Evolutionary conservation across 139 green algal species (phyloP).

Genomic region (Haematococcus lacustris): DNA sequence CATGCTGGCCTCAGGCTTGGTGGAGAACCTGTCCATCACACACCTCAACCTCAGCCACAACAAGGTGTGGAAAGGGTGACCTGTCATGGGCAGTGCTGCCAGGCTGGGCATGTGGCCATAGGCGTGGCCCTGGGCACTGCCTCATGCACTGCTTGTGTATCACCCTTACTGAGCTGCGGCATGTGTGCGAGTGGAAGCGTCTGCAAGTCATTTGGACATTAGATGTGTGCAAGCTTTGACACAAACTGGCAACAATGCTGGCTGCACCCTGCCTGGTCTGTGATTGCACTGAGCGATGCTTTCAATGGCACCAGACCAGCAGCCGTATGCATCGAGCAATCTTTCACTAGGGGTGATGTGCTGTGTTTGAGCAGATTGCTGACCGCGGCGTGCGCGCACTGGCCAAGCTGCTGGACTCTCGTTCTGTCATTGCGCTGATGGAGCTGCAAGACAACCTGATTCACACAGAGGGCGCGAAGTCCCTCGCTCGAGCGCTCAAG

Average conservation of each 20-base stretch:
- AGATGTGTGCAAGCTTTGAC: no score
- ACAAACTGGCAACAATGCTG: no score
- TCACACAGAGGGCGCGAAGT: slow-evolving; percentile 62
- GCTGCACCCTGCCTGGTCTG: no score
- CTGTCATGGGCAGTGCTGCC: not conserved
- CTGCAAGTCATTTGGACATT: no score
- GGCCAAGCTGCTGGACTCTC: slow-evolving; percentile 61
- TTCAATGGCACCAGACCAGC: no score
- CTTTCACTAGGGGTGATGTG: no score
- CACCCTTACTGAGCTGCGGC: no score
- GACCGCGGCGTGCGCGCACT: slow-evolving; percentile 65
- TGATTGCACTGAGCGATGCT: no score
- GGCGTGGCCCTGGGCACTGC: no score
- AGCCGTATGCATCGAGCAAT: no score
- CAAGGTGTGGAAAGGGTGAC: slow-evolving; percentile 34
- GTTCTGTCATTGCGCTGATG: slow-evolving; percentile 43
- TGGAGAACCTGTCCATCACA: slow-evolving; percentile 75
- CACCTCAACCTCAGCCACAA: slow-evolving; percentile 78
- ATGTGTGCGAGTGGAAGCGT: no score
- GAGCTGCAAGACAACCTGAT: slow-evolving; percentile 70
- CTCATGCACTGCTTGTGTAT: no score
- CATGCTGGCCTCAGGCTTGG: slow-evolving; percentile 66
- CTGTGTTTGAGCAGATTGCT: slow-evolving; percentile 47
- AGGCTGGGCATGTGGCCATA: not conserved
- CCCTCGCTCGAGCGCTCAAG: slow-evolving; percentile 54